Conservation (phyloP, 225 moss, liverwort and hornwort species). For the Asterella californica region DNA sequence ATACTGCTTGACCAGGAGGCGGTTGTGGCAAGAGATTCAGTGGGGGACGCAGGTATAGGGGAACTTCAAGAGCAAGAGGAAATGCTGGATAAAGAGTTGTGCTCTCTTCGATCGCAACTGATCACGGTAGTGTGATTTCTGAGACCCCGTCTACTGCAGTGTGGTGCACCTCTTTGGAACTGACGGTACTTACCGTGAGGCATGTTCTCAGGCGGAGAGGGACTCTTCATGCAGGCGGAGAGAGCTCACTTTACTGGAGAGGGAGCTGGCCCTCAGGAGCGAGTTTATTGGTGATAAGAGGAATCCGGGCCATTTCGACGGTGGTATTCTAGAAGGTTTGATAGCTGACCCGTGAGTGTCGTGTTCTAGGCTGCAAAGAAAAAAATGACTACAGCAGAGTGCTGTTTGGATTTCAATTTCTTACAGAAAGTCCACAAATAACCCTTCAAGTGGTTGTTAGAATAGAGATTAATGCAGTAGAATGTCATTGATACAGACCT, state of each 20-base stretch:
- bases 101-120: conserved; percentile 24
- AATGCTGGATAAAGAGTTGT: conserved; percentile 22
- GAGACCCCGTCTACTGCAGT: background rate
- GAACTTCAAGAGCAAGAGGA: conserved; percentile 17
- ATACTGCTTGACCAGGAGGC: background rate
- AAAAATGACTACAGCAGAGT: no score
- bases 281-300: conserved; percentile 17
- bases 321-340: conserved; percentile 20
- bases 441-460: no score
- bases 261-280: conserved; percentile 14
- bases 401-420: no score
- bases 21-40: background rate
- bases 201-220: conserved; percentile 28
- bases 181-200: background rate
- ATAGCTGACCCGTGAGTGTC: background rate
- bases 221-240: conserved; percentile 24
- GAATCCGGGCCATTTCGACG: conserved; percentile 8
- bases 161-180: no score
- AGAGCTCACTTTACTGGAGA: conserved; percentile 24
- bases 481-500: background rate
- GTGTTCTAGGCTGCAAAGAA: no score
- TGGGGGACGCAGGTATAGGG: background rate
- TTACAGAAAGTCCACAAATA: no score
- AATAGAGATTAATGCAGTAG: no score
- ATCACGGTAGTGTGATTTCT: conserved; percentile 9